Base-by-base conservation (phyloP, 2,329 filamentous ascomycete genomes). In the Fusarium veterinarium region DNA sequence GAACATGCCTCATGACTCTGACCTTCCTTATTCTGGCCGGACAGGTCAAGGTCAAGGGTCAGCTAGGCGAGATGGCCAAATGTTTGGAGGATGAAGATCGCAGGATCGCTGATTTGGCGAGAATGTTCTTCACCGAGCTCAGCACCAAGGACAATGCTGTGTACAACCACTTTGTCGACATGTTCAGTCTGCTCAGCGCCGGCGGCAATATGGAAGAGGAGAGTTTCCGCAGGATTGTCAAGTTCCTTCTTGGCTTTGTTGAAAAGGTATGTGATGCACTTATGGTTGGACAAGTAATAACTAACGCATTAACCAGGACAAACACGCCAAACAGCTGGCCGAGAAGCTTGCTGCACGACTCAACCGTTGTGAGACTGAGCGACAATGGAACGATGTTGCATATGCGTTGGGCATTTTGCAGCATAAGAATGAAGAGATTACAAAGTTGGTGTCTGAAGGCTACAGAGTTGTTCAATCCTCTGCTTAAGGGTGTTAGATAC, bases 101-200 rank as follows among this genome's bases (percentile, higher is more conserved):
- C 83, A 90, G 93, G 69, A 97, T 98, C 71, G 93, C 95, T 1
- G 96, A 99, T 79, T 88, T 99, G 79, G 94, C 95, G 19, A 89
- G 94, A 66, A 98, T 98, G 95, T 99, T 99, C 89, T 99, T 99
- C 83, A 95, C 94, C 0, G 96, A 99, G 83, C 88, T 99, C 61
- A 95, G 95, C 69, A 97, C 95, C 75, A 99, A 99, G 85, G 96
- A 99, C 81, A 99, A 99, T 79, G 96, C 96, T 5, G 94, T 99
- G 5, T 99, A 99, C 83, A 99, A 99, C 81, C 95, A 99, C 84
- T 99, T 99, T 83, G 95, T 99, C 33, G 96, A 99, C 80, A 98
- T 99, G 94, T 99, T 99, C 83, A 95, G 93, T 79, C 84, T 98
- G 73, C 86, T 99, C 51, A 96, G 93, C 64, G 93, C 95, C 0